These are phyloP conservation scores for Rosa chinensis DNA, from an alignment of 306 rosid species.

Conservation along the genomic window DNA sequence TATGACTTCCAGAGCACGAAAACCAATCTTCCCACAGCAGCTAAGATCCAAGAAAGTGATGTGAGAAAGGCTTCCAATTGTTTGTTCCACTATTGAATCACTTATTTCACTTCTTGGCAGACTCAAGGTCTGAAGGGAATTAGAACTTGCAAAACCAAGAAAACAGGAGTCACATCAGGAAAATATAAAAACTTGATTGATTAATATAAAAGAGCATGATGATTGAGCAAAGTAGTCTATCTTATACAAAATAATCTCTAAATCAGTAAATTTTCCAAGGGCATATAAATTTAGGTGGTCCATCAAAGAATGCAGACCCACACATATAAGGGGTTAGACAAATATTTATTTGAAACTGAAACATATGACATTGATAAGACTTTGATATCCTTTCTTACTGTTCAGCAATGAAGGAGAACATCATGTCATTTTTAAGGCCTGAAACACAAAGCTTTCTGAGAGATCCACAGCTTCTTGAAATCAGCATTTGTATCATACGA, in stretches of 20 bases:
- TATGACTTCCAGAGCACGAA: constrained; percentile 60
- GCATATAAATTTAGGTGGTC: neutral
- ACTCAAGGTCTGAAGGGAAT: constrained; percentile 71
- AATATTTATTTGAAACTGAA: neutral
- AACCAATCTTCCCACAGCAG: constrained; percentile 73
- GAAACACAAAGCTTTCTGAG: constrained; percentile 79
- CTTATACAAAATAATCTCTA: neutral
- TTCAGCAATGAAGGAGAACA: constrained; percentile 79
- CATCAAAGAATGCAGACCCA: neutral
- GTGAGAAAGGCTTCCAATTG: constrained; percentile 66
- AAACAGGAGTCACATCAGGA: constrained; percentile 6
- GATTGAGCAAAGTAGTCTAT: neutral
- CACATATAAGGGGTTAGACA: neutral
- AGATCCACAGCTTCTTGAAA: constrained; percentile 72
- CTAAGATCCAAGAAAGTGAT: constrained; percentile 92
- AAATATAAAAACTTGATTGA: neutral
- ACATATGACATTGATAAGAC: neutral
- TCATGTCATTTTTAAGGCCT: constrained; percentile 52
- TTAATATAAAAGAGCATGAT: neutral
- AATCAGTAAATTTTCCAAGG: neutral
- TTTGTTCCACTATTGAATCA: constrained; percentile 62
- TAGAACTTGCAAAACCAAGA: constrained; percentile 77
- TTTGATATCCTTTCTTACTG: constrained; percentile 59
- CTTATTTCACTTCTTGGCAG: constrained; percentile 68
- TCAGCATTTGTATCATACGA: constrained; percentile 67